Conservation (phyloP, 2,329 filamentous ascomycete species). For the Pseudogymnoascus sp. region DNA sequence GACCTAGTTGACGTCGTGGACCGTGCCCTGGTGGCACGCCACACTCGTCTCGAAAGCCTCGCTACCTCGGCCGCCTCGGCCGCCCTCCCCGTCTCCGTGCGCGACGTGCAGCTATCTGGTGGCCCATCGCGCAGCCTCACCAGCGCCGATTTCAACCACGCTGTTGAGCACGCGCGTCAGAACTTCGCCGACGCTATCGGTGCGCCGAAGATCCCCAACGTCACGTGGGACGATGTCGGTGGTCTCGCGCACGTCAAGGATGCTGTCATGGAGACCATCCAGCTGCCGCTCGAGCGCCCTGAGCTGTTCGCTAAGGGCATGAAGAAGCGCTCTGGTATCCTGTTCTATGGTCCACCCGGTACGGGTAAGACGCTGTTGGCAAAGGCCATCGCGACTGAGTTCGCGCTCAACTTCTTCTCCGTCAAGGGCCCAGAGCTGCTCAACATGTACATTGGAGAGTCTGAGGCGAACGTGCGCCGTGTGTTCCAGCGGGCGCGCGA, state of each 20-base stretch:
- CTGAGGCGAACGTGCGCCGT: slow-evolving; percentile 81
- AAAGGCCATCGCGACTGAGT: slow-evolving; percentile 89
- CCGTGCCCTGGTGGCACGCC: slow-evolving; percentile 72
- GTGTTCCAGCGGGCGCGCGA: slow-evolving; percentile 85
- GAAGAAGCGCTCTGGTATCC: slow-evolving; percentile 92
- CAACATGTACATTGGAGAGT: slow-evolving; percentile 96
- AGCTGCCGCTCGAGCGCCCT: slow-evolving; percentile 81
- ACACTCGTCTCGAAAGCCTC: slow-evolving; percentile 67
- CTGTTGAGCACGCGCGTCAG: slow-evolving; percentile 90
- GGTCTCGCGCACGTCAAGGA: slow-evolving; percentile 92
- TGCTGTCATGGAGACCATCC: slow-evolving; percentile 94
- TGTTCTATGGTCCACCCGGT: slow-evolving; percentile 87
- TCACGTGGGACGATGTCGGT: slow-evolving; percentile 93
- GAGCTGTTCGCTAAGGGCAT: slow-evolving; percentile 95
- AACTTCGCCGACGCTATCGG: slow-evolving; percentile 98
- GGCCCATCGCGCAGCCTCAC: slow-evolving; percentile 73
- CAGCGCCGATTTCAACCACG: slow-evolving; percentile 80
- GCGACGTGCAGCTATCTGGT: slow-evolving; percentile 83
- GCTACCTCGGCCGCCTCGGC: slow-evolving; percentile 38
- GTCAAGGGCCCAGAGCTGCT: slow-evolving; percentile 88
- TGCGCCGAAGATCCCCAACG: slow-evolving; percentile 95
- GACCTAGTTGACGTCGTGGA: slow-evolving; percentile 94
- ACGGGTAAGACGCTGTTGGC: slow-evolving; percentile 90
- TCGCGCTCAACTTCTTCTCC: slow-evolving; percentile 89
- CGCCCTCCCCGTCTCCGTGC: slow-evolving; percentile 50